Evolutionary conservation across 768 basidiomycete genomes (phyloP).

Genomic region (Austroboletus festivus): DNA sequence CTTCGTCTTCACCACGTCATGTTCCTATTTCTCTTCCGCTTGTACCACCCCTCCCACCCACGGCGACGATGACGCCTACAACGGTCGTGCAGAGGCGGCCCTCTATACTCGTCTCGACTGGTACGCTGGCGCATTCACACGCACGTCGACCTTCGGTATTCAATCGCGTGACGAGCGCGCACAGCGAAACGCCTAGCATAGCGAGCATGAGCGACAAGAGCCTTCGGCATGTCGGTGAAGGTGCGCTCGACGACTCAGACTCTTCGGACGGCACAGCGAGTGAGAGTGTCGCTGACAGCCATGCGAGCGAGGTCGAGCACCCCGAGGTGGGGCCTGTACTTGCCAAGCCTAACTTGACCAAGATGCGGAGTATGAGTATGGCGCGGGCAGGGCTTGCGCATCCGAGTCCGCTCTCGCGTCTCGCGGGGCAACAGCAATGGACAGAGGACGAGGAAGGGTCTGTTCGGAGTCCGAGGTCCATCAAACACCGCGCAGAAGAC

Average conservation of each 20-base stretch:
- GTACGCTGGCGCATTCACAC: slow-evolving; percentile 30
- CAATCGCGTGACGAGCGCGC: slow-evolving; percentile 34
- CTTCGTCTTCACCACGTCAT: slow-evolving; percentile 55
- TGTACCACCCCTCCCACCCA: slow-evolving; percentile 30
- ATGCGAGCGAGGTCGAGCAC: slow-evolving; percentile 32
- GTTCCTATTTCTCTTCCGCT: slow-evolving; percentile 31
- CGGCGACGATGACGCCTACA: slow-evolving; percentile 42
- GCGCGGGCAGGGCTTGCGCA: slow-evolving; percentile 34
- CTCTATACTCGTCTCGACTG: slow-evolving; percentile 37
- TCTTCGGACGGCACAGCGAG: slow-evolving; percentile 41
- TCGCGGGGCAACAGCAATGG: slow-evolving; percentile 55
- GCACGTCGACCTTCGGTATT: slow-evolving; percentile 39
- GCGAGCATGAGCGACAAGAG: slow-evolving; percentile 44
- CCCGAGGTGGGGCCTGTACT: slow-evolving; percentile 13
- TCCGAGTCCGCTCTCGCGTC: slow-evolving; percentile 65
- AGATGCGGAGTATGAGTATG: slow-evolving; percentile 35
- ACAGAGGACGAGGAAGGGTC: slow-evolving; percentile 44
- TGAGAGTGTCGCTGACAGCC: slow-evolving; percentile 17
- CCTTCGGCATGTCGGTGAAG: slow-evolving; percentile 68
- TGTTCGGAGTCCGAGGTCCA: neutral
- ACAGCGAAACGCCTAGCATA: slow-evolving; percentile 33
- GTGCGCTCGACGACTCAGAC: slow-evolving; percentile 76
- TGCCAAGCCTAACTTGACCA: slow-evolving; percentile 28
- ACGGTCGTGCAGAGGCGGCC: slow-evolving; percentile 42
- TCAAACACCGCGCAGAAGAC: slow-evolving; percentile 38